phyloP scores from a whole-genome alignment of 352 stramenopile genomes.

The Phytophthora aleatoria region DNA sequence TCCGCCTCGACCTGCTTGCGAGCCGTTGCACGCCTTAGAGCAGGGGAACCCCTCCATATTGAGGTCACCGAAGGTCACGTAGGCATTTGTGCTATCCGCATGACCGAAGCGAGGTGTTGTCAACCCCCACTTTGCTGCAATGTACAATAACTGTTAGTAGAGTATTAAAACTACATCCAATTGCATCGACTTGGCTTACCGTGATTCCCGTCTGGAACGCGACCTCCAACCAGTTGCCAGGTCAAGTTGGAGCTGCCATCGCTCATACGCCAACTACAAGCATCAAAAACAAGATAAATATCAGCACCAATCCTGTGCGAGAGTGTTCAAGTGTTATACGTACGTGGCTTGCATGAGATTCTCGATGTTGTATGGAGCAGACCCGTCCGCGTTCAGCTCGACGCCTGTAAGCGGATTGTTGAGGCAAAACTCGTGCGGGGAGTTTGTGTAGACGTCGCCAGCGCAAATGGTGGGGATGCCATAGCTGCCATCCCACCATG shows the following conservation, averaged over 20 bases:
- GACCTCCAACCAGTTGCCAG: constrained; percentile 71
- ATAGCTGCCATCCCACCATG: constrained; percentile 79
- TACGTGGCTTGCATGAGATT: constrained; percentile 75
- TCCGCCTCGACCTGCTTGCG: constrained; percentile 72
- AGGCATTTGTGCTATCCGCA: constrained; percentile 20
- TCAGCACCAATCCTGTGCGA: background rate
- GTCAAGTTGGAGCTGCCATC: constrained; percentile 48
- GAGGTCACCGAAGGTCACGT: constrained; percentile 73
- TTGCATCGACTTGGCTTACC: constrained; percentile 28
- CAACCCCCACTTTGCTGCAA: constrained; percentile 70
- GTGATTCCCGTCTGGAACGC: constrained; percentile 60
- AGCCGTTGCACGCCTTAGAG: constrained; percentile 69
- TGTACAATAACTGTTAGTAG: constrained; percentile 3
- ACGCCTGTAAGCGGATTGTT: constrained; percentile 46
- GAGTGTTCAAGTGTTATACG: constrained; percentile 6
- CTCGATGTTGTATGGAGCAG: constrained; percentile 73
- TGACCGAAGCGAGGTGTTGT: constrained; percentile 48
- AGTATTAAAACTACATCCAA: background rate
- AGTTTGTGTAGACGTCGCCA: constrained; percentile 55
- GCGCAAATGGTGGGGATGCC: constrained; percentile 79
- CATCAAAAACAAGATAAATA: background rate
- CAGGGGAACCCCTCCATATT: constrained; percentile 89
- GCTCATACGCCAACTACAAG: constrained; percentile 39
- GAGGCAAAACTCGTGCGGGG: constrained; percentile 63
- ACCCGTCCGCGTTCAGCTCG: constrained; percentile 46